These are phyloP conservation scores for Mycosphaerella arachidis DNA, from an alignment of 2,329 filamentous ascomycete genomes.

Conservation along the genomic window DNA sequence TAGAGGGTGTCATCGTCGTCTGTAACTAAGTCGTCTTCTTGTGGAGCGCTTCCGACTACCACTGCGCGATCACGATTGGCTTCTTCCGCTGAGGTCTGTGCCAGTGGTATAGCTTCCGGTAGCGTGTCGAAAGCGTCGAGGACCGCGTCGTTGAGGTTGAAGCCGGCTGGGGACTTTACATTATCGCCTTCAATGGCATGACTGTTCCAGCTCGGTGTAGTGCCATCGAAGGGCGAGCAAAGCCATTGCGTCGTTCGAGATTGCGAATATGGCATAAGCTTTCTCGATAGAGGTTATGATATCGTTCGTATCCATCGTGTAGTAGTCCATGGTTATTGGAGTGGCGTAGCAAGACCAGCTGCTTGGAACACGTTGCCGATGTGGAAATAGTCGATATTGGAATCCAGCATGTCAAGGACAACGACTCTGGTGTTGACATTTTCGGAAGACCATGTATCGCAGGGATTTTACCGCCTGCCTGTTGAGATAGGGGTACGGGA, in stretches of 20 bases:
- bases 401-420: constrained; percentile 9
- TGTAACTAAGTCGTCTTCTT: not conserved
- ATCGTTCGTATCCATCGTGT: not conserved
- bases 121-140: constrained; percentile 9
- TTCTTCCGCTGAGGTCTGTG: not conserved
- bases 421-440: constrained; percentile 12
- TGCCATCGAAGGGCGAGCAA: constrained; percentile 13
- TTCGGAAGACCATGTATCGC: constrained; percentile 11
- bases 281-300: not conserved
- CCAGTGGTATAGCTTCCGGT: constrained; percentile 5
- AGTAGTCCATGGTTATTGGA: constrained; percentile 4
- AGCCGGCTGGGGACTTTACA: constrained; percentile 9
- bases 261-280: constrained; percentile 13
- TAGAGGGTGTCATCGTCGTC: not conserved
- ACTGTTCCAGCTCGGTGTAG: constrained; percentile 14
- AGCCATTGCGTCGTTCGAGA: constrained; percentile 8
- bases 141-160: constrained; percentile 2
- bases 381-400: not conserved
- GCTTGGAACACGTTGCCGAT: constrained; percentile 6
- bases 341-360: constrained; percentile 6
- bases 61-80: not conserved
- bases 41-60: not conserved
- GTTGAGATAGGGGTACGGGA: not conserved
- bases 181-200: constrained; percentile 8
- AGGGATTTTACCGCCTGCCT: constrained; percentile 15